A percentile compares a stretch with the other conserved stretches of the same genome.
phyloP scores from a whole-genome alignment of 2,329 filamentous ascomycete species.

The Coniochaeta prunicola region DNA sequence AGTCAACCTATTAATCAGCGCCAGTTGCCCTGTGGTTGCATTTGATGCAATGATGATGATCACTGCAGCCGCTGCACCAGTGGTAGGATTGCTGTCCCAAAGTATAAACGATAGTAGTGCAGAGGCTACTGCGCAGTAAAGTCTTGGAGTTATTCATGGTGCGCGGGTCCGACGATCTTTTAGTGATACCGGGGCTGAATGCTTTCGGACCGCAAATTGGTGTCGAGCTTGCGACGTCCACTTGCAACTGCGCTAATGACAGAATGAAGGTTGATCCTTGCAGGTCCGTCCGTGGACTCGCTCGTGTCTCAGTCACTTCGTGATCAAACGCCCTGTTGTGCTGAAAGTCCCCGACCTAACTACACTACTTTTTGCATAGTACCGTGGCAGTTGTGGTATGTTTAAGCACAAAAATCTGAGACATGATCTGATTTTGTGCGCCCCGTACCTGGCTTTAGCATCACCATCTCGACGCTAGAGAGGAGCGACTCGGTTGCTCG shows the following conservation, averaged over 20 bases:
- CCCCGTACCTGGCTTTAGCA: neutral
- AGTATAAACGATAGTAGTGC: too few relatives aligned
- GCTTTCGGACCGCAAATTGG: neutral
- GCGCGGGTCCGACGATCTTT: neutral
- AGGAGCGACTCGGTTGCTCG: neutral
- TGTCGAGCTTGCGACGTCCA: neutral
- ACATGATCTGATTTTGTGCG: neutral
- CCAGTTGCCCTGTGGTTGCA: neutral
- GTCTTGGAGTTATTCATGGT: neutral
- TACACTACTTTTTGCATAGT: too few relatives aligned
- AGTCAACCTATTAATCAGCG: too few relatives aligned
- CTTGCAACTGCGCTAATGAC: neutral
- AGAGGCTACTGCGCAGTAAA: too few relatives aligned
- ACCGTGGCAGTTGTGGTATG: too few relatives aligned
- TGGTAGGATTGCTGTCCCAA: neutral
- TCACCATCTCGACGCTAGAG: too few relatives aligned
- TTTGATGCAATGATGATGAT: neutral
- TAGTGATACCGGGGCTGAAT: neutral
- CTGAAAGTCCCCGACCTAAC: too few relatives aligned
- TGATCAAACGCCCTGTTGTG: neutral
- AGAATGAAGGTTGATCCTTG: neutral
- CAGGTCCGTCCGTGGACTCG: neutral
- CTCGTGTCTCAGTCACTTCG: neutral
- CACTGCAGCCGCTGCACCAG: neutral
- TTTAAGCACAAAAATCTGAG: too few relatives aligned